These are phyloP conservation scores for Aphanomyces invadans DNA, from an alignment of 352 stramenopile species.

Conservation along the genomic window DNA sequence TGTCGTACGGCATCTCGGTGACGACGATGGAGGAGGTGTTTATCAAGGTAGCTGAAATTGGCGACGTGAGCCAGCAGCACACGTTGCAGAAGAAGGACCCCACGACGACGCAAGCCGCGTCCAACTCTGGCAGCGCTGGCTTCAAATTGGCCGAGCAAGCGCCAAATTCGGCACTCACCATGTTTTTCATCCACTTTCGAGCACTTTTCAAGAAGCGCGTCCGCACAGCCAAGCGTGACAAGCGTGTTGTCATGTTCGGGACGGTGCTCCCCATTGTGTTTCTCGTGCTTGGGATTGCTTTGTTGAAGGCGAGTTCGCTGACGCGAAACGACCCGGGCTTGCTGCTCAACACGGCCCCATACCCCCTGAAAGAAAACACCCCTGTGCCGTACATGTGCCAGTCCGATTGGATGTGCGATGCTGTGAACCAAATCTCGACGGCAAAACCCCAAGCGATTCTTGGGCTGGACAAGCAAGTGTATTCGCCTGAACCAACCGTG, in stretches of 20 bases:
- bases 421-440: background rate
- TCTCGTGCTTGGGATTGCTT: slow-evolving; percentile 54
- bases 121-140: too few species aligned
- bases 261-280: slow-evolving; percentile 59
- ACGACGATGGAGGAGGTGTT: slow-evolving; percentile 90
- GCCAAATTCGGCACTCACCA: background rate
- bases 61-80: slow-evolving; percentile 44
- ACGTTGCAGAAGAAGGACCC: slow-evolving; percentile 30
- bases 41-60: slow-evolving; percentile 63
- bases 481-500: slow-evolving; percentile 29
- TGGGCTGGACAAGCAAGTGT: background rate
- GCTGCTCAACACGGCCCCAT: background rate
- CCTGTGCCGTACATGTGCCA: slow-evolving; percentile 22
- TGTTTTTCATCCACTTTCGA: slow-evolving; percentile 71
- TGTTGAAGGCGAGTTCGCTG: slow-evolving; percentile 34
- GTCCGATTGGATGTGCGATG: slow-evolving; percentile 22
- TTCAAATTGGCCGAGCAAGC: background rate
- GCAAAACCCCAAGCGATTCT: background rate
- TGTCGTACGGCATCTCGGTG: slow-evolving; percentile 64
- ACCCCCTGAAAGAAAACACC: background rate
- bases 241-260: slow-evolving; percentile 68
- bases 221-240: slow-evolving; percentile 81
- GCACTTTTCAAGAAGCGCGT: slow-evolving; percentile 82
- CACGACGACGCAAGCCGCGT: too few species aligned
- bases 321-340: slow-evolving; percentile 33